Evolutionary conservation across 2,329 filamentous ascomycete species (phyloP).

Genomic region (Aspergillus pseudoterreus): DNA sequence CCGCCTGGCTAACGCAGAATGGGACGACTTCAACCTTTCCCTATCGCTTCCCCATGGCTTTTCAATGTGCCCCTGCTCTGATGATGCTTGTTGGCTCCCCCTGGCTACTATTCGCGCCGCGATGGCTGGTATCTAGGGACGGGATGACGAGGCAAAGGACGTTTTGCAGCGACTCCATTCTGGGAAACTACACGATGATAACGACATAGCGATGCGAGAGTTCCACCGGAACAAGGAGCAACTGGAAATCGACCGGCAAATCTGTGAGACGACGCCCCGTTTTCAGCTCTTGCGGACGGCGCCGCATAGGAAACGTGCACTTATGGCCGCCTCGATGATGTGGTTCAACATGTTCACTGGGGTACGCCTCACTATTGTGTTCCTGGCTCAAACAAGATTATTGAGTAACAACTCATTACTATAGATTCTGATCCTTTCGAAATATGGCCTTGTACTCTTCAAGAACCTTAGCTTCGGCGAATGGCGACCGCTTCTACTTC

Average conservation of each 20-base stretch:
- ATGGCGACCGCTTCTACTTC: constrained; percentile 36
- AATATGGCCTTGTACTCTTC: constrained; percentile 42
- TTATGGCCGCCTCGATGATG: constrained; percentile 42
- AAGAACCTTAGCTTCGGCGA: constrained; percentile 35
- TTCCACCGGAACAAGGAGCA: not conserved
- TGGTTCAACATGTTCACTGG: constrained; percentile 36
- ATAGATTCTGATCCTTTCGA: constrained; percentile 24
- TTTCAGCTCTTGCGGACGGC: constrained; percentile 38
- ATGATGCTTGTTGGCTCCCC: not conserved
- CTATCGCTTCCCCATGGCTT: constrained; percentile 32
- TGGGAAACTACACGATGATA: not conserved
- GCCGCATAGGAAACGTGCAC: constrained; percentile 38
- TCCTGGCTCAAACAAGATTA: too few species aligned
- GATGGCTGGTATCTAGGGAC: not conserved
- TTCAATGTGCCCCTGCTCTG: not conserved
- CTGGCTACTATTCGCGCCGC: not conserved
- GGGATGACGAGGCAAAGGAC: not conserved
- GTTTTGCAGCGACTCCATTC: not conserved
- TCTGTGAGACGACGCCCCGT: not conserved
- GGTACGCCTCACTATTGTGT: constrained; percentile 5
- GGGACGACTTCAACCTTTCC: constrained; percentile 32
- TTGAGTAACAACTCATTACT: constrained; percentile 1
- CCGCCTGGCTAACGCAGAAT: constrained; percentile 35
- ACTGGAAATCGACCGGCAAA: not conserved
- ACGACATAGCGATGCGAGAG: not conserved